Percentiles rank a stretch among this genome's conserved stretches.
phyloP scores from a whole-genome alignment of 768 basidiomycete genomes.

The Royoungia palumana region DNA sequence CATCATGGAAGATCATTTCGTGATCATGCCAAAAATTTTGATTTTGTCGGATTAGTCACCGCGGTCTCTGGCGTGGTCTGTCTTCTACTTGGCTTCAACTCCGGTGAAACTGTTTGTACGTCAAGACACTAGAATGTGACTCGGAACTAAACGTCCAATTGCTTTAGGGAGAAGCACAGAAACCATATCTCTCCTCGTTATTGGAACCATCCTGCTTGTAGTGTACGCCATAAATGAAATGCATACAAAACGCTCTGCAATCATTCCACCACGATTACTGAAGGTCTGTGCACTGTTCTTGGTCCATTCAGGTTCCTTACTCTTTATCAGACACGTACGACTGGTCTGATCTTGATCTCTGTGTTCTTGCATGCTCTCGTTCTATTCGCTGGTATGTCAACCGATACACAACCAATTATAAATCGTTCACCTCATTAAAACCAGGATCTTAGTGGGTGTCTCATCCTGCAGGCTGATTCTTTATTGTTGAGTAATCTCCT shows the following conservation, averaged over 20 bases:
- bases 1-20: constrained; percentile 30
- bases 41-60: constrained; percentile 37
- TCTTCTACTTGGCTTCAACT: constrained; percentile 39
- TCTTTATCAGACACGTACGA: constrained; percentile 36
- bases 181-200: constrained; percentile 37
- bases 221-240: constrained; percentile 33
- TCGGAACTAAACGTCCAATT: background rate
- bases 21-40: constrained; percentile 35
- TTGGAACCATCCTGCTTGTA: constrained; percentile 33
- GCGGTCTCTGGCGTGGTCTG: constrained; percentile 36
- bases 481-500: constrained; percentile 3
- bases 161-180: constrained; percentile 26
- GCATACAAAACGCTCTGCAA: constrained; percentile 32
- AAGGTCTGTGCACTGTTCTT: constrained; percentile 17
- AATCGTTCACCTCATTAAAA: background rate
- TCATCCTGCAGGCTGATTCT: background rate
- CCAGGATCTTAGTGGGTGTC: constrained; percentile 27
- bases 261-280: constrained; percentile 40
- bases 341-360: constrained; percentile 29
- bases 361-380: constrained; percentile 33
- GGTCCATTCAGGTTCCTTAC: background rate
- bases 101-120: constrained; percentile 33
- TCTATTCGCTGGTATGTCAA: constrained; percentile 32
- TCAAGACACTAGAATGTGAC: background rate
- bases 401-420: background rate